Evolutionary conservation across 805 yeast genomes (phyloP).

Genomic region (Ogataea nitratoaversa): DNA sequence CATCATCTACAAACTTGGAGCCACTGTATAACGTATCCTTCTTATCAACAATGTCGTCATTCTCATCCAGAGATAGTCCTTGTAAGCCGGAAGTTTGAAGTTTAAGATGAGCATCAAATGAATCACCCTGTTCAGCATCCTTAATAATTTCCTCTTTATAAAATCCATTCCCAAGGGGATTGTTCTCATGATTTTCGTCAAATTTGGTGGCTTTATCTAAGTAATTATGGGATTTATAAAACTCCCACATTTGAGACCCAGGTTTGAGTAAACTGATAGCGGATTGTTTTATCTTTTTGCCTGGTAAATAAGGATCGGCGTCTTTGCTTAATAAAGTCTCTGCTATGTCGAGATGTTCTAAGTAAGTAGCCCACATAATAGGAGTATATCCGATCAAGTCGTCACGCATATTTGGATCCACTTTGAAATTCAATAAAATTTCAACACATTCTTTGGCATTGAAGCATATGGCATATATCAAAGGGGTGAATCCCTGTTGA

Average conservation of each 20-base stretch:
- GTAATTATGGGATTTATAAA: conserved; percentile 50
- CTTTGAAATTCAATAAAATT: conserved; percentile 38
- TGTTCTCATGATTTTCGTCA: neutral
- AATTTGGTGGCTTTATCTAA: conserved; percentile 18
- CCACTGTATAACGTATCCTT: conserved; percentile 16
- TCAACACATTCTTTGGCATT: conserved; percentile 47
- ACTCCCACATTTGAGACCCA: conserved; percentile 53
- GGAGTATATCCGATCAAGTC: conserved; percentile 56
- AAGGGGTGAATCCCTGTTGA: conserved; percentile 40
- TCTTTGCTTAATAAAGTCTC: conserved; percentile 55
- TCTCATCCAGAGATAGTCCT: conserved; percentile 11
- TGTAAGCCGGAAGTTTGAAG: conserved; percentile 37
- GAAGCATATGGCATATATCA: conserved; percentile 54
- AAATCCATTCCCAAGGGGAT: conserved; percentile 8
- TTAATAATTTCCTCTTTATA: conserved; percentile 16
- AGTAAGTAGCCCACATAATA: conserved; percentile 81
- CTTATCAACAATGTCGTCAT: conserved; percentile 5
- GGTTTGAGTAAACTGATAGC: conserved; percentile 59
- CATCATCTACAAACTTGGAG: conserved; percentile 30
- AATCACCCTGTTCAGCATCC: conserved; percentile 17
- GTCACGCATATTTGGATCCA: conserved; percentile 50
- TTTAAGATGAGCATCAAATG: conserved; percentile 31
- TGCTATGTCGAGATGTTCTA: conserved; percentile 52
- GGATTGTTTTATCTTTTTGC: conserved; percentile 34
- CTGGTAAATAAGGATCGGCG: conserved; percentile 52